phyloP scores from a whole-genome alignment of 352 stramenopile species.

The Thraustochytrium sp. region DNA sequence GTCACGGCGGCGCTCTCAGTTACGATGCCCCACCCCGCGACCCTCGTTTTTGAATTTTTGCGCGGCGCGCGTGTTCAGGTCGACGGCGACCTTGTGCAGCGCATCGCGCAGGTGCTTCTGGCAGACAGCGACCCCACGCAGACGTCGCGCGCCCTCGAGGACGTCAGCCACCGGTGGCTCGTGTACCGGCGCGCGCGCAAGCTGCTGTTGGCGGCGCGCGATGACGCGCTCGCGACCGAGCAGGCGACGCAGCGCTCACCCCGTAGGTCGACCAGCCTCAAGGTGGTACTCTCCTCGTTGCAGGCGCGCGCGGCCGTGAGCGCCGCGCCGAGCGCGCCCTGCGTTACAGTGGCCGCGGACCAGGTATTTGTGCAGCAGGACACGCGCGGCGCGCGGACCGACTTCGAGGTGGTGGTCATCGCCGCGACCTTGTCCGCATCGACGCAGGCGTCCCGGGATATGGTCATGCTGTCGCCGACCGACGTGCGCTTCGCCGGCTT shows the following conservation, averaged over 20 bases:
- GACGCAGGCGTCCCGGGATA: not conserved
- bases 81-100: not conserved
- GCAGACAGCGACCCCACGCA: too few relatives aligned
- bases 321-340: not conserved
- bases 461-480: not conserved
- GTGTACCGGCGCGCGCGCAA: not conserved
- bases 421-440: not conserved
- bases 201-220: not conserved
- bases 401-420: conserved; percentile 16
- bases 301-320: not conserved
- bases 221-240: not conserved
- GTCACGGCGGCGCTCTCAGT: not conserved
- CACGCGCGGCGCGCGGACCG: not conserved
- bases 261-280: not conserved
- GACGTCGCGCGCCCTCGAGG: not conserved
- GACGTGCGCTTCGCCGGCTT: not conserved
- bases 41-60: not conserved
- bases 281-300: not conserved
- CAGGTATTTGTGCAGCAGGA: conserved; percentile 29
- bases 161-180: not conserved
- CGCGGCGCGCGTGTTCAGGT: not conserved
- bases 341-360: not conserved
- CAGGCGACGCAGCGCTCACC: not conserved
- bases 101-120: too few relatives aligned
- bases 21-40: not conserved